Evolutionary conservation across 2,329 filamentous ascomycete genomes (phyloP), one percentile per base, ranked within the genome.

Genomic region (Botryotinia convoluta): DNA sequence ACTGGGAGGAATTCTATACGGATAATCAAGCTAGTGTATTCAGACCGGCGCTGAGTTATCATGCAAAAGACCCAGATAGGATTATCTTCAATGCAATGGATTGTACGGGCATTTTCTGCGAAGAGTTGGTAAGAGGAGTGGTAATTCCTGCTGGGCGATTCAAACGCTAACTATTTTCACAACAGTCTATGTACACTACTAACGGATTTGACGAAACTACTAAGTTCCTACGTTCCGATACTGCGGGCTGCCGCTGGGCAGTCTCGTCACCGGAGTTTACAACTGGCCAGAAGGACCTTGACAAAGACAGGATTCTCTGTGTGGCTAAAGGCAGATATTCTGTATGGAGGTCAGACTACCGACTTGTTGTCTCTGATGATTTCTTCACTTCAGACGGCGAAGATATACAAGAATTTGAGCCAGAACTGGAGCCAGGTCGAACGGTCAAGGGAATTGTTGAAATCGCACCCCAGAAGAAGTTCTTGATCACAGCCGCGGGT

Each of bases 191-290:
- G 80, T 98, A 97, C 81, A 98, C 96, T 4, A 90, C 87, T 22
- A 92, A 98, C 82, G 93, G 93, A 76, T 99, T 99, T 84, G 86
- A 91, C 76, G 88, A 87, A 8, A 83, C 87, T 61, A 87, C 89
- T 69, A 87, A 92, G 77, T 83, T 86, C 9, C 86, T 98, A 74
- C 88, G 92, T 70, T 85, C 88, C 60, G 88, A 90, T 77, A 93
- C 93, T 3, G 86, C 89, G 67, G 91, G 92, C 75, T 99, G 96
- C 82, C 89, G 91, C 81, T 99, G 95, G 94, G 95, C 96, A 69
- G 93, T 93, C 80, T 89, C 90, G 22, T 90, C 92, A 20, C 86
- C 88, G 8, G 83, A 90, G 60, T 98, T 99, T 81, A 89, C 88
- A 48, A 91, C 90, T 18, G 91, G 91, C 74, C 83, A 91, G 71